Conservation (phyloP, 768 basidiomycete genomes). For the Phanerodontia chrysosporium region DNA sequence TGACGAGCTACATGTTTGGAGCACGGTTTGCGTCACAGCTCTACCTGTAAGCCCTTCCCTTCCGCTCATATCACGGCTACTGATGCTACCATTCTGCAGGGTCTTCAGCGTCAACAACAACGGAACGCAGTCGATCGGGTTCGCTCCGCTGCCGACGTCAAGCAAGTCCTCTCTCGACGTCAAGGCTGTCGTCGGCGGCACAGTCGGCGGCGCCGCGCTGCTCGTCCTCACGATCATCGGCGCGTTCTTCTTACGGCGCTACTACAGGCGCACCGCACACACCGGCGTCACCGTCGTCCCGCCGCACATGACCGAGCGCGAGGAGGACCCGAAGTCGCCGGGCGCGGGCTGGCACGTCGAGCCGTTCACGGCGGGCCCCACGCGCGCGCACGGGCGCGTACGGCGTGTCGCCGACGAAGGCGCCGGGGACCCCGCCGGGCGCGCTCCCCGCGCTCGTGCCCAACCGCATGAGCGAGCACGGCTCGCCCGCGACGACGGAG, state of each 20-base stretch:
- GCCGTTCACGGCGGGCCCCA: constrained; percentile 1
- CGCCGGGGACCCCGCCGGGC: neutral
- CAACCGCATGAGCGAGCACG: neutral
- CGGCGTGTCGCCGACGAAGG: neutral
- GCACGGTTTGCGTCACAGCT: constrained; percentile 22
- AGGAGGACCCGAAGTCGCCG: neutral
- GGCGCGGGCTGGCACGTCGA: neutral
- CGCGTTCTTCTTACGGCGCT: neutral
- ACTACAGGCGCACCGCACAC: neutral
- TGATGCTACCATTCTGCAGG: constrained; percentile 3
- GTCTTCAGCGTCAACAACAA: constrained; percentile 5
- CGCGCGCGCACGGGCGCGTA: too few species aligned
- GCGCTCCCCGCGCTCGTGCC: neutral
- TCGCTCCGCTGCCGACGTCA: neutral
- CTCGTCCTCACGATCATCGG: constrained; percentile 3
- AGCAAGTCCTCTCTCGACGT: neutral
- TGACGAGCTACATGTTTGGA: constrained; percentile 21
- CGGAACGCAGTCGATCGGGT: constrained; percentile 9
- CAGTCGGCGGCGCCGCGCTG: constrained; percentile 5
- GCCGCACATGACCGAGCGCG: neutral
- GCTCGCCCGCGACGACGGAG: neutral
- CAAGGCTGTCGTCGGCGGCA: constrained; percentile 10
- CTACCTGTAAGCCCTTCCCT: constrained; percentile 20
- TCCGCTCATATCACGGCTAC: neutral
- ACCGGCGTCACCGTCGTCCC: neutral